Evolutionary conservation across 176 grass and related monocot species (phyloP), one percentile per base, ranked within the genome.

Genomic region (Triticum timopheevii): DNA sequence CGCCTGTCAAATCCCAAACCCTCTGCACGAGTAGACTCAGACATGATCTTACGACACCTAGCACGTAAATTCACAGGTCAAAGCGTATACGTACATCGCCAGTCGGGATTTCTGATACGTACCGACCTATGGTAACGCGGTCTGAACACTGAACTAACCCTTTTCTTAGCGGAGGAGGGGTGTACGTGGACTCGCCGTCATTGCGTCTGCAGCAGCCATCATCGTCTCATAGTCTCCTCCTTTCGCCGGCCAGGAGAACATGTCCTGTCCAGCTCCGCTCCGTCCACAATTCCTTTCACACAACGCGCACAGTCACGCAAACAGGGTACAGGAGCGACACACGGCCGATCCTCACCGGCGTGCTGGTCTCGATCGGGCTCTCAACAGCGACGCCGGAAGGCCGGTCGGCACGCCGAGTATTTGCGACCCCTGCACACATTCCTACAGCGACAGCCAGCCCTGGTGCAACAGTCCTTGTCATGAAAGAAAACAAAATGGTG

Each of bases 251-350:
- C 13, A 1, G 34, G 65, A 31, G 84, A 86, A 69, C 50, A 54
- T 54, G 50, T 54, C 0, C 15, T 17, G 49, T 52, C 66, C 19
- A 19, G 40, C 47, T 74, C 52, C 10, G 38, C 38, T 7, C 38
- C 10, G 22, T 59, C 65, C 12, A n/a, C 24, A n/a, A 84, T 84
- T 84, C 70, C 1, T 16, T 84, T 87, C 77, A 80, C 77, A 80
- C 52, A 13, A 40, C 10, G 44, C 13, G 45, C 45, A 49, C 13
- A 49, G 45, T 49, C 45, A 11, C 17, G 2, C 52, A 8, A 1
- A 19, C 50, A 16, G 16, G 52, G 52, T 56, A 56, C 52, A 20
- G 17, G 52, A 20, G 52, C 17, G 52, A 56, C 17, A 56, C 52
- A 56, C 52, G 52, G 52, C 52, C 52, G 52, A 58, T 58, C 2